These are phyloP conservation scores for Paracoccidioides lutzii DNA, from an alignment of 2,329 filamentous ascomycete species.

Conservation along the genomic window DNA sequence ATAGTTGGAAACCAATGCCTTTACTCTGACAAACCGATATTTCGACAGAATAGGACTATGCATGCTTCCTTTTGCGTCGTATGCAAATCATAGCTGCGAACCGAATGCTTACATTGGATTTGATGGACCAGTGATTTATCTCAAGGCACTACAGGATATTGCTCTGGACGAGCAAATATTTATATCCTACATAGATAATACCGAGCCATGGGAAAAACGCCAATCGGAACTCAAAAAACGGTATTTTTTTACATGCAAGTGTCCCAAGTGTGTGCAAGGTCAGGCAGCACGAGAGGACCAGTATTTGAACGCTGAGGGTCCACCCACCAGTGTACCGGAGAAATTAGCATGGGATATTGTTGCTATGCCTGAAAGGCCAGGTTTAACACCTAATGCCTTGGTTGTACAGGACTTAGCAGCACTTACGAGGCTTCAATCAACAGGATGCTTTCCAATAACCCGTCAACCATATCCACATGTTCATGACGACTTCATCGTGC, in stretches of 20 bases:
- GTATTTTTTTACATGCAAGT: slow-evolving; percentile 49
- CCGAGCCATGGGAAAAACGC: slow-evolving; percentile 38
- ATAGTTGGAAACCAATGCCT: slow-evolving; percentile 45
- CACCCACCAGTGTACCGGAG: slow-evolving; percentile 12
- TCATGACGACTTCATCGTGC: slow-evolving; percentile 41
- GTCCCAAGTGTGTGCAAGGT: slow-evolving; percentile 35
- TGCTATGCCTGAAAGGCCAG: slow-evolving; percentile 10
- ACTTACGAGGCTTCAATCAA: slow-evolving; percentile 29
- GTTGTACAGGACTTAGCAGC: slow-evolving; percentile 25
- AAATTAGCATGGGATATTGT: slow-evolving; percentile 17
- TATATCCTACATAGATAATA: slow-evolving; percentile 50
- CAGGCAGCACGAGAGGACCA: slow-evolving; percentile 12
- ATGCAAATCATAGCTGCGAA: slow-evolving; percentile 50
- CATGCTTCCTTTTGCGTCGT: slow-evolving; percentile 41
- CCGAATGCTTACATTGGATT: slow-evolving; percentile 48
- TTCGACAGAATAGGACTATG: slow-evolving; percentile 48
- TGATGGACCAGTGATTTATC: slow-evolving; percentile 37
- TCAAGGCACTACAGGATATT: slow-evolving; percentile 43
- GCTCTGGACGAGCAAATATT: slow-evolving; percentile 44
- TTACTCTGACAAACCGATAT: slow-evolving; percentile 43
- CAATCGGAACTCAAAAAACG: slow-evolving; percentile 39
- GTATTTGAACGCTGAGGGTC: slow-evolving; percentile 10
- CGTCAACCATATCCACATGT: slow-evolving; percentile 44
- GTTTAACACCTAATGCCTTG: slow-evolving; percentile 18
- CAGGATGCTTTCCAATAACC: slow-evolving; percentile 34